A percentile compares a stretch with the other conserved stretches of the same genome.
Evolutionary conservation across 305 asterid genomes (phyloP).

Genomic region (Nicotiana rustica): DNA sequence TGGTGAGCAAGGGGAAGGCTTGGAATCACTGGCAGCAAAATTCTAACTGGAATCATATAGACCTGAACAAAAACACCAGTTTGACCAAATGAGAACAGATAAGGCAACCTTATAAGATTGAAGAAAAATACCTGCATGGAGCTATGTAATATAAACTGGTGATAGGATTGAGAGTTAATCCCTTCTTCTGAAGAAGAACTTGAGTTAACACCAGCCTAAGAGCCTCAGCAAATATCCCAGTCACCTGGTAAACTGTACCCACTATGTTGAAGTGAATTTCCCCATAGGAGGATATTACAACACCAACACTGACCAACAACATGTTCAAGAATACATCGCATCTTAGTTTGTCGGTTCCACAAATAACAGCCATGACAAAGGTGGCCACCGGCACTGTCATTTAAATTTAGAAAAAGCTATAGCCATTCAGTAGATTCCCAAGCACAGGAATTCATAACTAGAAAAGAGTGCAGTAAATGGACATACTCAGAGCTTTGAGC

Average conservation of each 20-base stretch:
- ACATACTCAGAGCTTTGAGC: constrained; percentile 98
- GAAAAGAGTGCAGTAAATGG: constrained; percentile 31
- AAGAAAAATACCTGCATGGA: constrained; percentile 89
- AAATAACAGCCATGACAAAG: constrained; percentile 89
- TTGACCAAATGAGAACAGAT: constrained; percentile 14
- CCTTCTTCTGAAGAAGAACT: constrained; percentile 98
- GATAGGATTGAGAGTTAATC: constrained; percentile 92
- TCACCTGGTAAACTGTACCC: constrained; percentile 96
- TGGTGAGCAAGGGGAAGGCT: not conserved
- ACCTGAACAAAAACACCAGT: not conserved
- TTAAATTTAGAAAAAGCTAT: constrained; percentile 41
- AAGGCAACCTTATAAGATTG: constrained; percentile 32
- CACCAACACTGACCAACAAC: constrained; percentile 96
- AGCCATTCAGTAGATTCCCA: constrained; percentile 45
- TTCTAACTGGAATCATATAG: not conserved
- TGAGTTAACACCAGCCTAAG: constrained; percentile 97
- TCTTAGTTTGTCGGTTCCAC: constrained; percentile 95
- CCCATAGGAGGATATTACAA: constrained; percentile 95
- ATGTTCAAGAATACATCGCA: constrained; percentile 91
- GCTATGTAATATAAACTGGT: constrained; percentile 99
- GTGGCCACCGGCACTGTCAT: constrained; percentile 99
- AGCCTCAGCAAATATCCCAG: constrained; percentile 98
- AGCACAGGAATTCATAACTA: constrained; percentile 37
- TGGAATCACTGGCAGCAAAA: not conserved
- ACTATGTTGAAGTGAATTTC: constrained; percentile 96